These are phyloP conservation scores for Astrocystis sublimbata DNA, from an alignment of 495 filamentous ascomycete species.

Conservation along the genomic window DNA sequence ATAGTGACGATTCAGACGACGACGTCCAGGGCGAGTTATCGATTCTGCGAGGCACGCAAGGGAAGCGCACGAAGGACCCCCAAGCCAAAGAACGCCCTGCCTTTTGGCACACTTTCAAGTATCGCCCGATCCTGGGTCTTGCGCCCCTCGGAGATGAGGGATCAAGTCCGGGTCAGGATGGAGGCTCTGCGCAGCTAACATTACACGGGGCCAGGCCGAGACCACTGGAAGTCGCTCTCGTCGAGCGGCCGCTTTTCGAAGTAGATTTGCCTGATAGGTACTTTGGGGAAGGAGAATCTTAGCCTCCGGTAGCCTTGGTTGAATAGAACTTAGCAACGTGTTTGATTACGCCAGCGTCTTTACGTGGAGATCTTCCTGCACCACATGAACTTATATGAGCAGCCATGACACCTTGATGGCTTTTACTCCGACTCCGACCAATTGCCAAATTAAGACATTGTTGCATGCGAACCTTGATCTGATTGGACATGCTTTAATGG, in stretches of 20 bases:
- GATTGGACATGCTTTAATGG: too few species aligned
- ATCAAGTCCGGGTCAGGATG: constrained; percentile 26
- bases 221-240: constrained; percentile 74
- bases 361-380: too few species aligned
- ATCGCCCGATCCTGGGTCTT: constrained; percentile 86
- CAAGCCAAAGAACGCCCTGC: constrained; percentile 31
- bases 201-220: constrained; percentile 31
- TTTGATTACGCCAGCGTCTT: too few species aligned
- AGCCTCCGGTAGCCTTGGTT: constrained; percentile 22
- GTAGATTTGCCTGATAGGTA: constrained; percentile 76
- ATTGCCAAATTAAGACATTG: too few species aligned
- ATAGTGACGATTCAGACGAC: constrained; percentile 45
- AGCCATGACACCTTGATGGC: too few species aligned
- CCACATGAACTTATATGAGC: too few species aligned
- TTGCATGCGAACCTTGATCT: too few species aligned
- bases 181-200: constrained; percentile 11
- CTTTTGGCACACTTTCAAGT: constrained; percentile 86
- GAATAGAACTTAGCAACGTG: neutral
- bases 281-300: constrained; percentile 65
- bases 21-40: constrained; percentile 41
- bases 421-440: too few species aligned
- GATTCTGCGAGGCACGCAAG: constrained; percentile 35
- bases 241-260: constrained; percentile 87
- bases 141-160: constrained; percentile 60
- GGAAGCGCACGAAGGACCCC: constrained; percentile 20